Percentiles rank a stretch among this genome's conserved stretches.
These are phyloP conservation scores for Globisporangium rhizosaccharum DNA, from an alignment of 352 stramenopile genomes.

Conservation along the genomic window DNA sequence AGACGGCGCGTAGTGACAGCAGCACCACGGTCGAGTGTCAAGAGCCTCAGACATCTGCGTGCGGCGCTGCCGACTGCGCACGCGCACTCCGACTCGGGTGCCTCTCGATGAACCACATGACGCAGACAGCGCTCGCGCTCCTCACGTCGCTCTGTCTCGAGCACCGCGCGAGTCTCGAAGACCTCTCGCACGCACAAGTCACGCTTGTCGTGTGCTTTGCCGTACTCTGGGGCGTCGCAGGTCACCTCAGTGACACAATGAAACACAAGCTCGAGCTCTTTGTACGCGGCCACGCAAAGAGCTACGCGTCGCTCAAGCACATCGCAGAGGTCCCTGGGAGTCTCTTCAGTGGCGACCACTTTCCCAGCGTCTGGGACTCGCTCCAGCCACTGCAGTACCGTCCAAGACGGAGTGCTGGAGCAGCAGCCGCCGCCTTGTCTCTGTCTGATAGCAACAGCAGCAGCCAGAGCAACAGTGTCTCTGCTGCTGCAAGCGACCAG, in stretches of 20 bases:
- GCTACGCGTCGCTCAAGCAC: constrained; percentile 26
- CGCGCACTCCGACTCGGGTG: constrained; percentile 20
- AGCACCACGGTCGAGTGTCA: not conserved
- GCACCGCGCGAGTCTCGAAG: constrained; percentile 28
- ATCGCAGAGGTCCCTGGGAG: constrained; percentile 21
- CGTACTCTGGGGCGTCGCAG: constrained; percentile 44
- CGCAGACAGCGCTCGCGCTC: constrained; percentile 24
- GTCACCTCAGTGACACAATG: constrained; percentile 31
- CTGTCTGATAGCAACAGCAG: not conserved
- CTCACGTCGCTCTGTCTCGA: constrained; percentile 31
- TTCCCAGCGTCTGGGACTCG: constrained; percentile 36
- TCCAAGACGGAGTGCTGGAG: not conserved
- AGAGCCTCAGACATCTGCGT: not conserved
- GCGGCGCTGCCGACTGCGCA: no score
- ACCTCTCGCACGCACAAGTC: constrained; percentile 21
- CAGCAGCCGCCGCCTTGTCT: not conserved
- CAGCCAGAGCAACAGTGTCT: not conserved
- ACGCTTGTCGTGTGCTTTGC: constrained; percentile 33
- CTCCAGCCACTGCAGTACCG: constrained; percentile 7
- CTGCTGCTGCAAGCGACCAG: constrained; percentile 4
- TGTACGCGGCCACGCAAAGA: constrained; percentile 33
- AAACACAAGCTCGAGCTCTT: constrained; percentile 47
- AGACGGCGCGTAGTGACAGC: constrained; percentile 2
- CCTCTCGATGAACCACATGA: constrained; percentile 43
- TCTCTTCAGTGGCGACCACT: constrained; percentile 31